Percentiles rank a stretch among this genome's conserved stretches.
These are phyloP conservation scores for Fusarium incarnatum DNA, from an alignment of 2,329 filamentous ascomycete genomes.

Conservation along the genomic window DNA sequence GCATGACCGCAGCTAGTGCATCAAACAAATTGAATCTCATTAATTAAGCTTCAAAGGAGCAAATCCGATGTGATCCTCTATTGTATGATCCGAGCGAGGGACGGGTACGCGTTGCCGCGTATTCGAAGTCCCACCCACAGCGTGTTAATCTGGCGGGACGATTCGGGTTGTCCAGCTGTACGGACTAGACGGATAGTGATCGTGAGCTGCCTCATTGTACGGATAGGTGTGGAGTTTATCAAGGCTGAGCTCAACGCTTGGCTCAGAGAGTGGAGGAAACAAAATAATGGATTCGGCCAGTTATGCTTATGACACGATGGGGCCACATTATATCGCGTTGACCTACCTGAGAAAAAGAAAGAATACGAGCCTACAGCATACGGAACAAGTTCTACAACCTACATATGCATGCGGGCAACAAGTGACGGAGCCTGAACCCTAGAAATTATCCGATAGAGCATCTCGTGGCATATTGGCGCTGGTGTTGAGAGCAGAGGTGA, in stretches of 20 bases:
- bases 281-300: neutral
- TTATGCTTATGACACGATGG: neutral
- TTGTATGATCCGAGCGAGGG: constrained; percentile 20
- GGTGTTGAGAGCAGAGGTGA: constrained; percentile 11
- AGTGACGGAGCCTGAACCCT: constrained; percentile 11
- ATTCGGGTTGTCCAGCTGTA: constrained; percentile 1
- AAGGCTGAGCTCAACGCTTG: constrained; percentile 9
- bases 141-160: neutral
- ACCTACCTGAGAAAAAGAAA: constrained; percentile 6
- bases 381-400: neutral
- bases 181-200: neutral
- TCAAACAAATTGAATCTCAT: constrained; percentile 36
- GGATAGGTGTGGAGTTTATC: neutral
- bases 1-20: constrained; percentile 33
- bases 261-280: constrained; percentile 9
- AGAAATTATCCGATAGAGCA: constrained; percentile 4
- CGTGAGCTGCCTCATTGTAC: neutral
- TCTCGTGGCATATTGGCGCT: constrained; percentile 11
- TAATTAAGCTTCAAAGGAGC: constrained; percentile 22
- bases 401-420: neutral
- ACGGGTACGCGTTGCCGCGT: constrained; percentile 10
- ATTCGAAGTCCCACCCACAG: neutral
- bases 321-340: constrained; percentile 9
- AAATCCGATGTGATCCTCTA: constrained; percentile 16
- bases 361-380: neutral